Base-by-base conservation (phyloP, 2,329 filamentous ascomycete genomes). In the Botrytis porri region DNA sequence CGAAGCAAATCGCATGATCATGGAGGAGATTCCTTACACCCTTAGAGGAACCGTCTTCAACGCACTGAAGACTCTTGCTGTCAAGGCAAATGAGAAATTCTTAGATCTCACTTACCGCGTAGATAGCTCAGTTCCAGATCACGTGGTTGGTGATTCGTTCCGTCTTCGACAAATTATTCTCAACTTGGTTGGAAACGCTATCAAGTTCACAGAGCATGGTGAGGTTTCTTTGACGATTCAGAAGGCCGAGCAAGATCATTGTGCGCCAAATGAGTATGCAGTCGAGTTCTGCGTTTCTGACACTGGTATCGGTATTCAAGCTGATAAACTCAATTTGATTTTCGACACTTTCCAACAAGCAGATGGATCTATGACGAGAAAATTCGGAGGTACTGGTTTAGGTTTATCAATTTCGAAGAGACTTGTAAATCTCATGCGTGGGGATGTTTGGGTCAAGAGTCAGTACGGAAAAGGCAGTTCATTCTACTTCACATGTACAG, bases 311-410 rank as follows among this genome's bases (percentile, higher is more conserved):
- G 96, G 96, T 79, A 98, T 98, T 78, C 93, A 95, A 79, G 89
- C 92, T 76, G 95, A 98, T 83, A 98, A 98, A 84, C 88, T 98
- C 70, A 94, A 97, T 81, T 86, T 98, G 77, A 98, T 99, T 81
- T 98, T 99, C 83, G 96, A 98, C 83, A 98, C 95, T 0, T 98
- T 98, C 89, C 95, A 98, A 82, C 96, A 98, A 84, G 96, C 96
- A 32, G 96, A 98, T 81, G 95, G 95, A 54, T 98, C 95, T 48
- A 98, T 97, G 82, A 98, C 95, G 2, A 89, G 95, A 78, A 96
- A 97, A 81, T 98, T 98, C 81, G 95, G 95, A 79, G 95, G 95
- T 78, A 98, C 96, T 10, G 95, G 95, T 77, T 88, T 98, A 16
- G 95, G 95, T 77, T 84, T 98, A 39, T 98, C 95, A 25, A 98